Percentiles rank a stretch among this genome's conserved stretches.
phyloP scores from a whole-genome alignment of 2,329 filamentous ascomycete genomes.

The Zarea fungicola region DNA sequence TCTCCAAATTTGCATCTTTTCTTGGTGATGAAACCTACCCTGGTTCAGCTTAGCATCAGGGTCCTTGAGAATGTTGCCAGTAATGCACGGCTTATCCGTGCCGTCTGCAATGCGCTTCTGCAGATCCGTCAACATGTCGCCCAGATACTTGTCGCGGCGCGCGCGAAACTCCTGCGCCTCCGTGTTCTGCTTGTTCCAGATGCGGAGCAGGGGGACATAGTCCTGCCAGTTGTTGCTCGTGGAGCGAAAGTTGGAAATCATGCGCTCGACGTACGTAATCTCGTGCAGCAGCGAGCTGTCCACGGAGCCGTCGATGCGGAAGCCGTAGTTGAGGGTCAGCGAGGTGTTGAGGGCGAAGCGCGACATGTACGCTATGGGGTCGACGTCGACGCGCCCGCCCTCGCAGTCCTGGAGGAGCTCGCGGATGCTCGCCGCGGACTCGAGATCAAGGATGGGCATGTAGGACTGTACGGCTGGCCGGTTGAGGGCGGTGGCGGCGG shows the following conservation, averaged over 20 bases:
- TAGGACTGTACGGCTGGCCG: conserved; percentile 71
- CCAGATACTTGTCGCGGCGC: conserved; percentile 62
- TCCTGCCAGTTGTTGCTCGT: conserved; percentile 84
- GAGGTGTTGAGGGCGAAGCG: conserved; percentile 73
- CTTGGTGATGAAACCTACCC: conserved; percentile 17
- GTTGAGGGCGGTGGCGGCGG: conserved; percentile 73
- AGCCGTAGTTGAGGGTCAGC: conserved; percentile 73
- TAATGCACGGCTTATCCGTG: conserved; percentile 37
- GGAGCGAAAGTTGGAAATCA: conserved; percentile 68
- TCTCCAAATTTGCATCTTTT: not conserved
- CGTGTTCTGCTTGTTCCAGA: conserved; percentile 57
- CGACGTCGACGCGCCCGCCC: conserved; percentile 57
- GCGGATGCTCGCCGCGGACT: conserved; percentile 65
- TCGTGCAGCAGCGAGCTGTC: conserved; percentile 64
- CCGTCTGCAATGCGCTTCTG: conserved; percentile 34
- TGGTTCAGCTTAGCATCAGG: conserved; percentile 38
- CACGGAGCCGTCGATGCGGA: conserved; percentile 66
- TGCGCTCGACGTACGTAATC: conserved; percentile 70
- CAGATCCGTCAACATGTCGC: conserved; percentile 59
- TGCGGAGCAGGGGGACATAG: conserved; percentile 69
- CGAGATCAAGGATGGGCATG: conserved; percentile 77
- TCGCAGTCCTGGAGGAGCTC: conserved; percentile 63
- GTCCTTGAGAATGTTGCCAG: conserved; percentile 50
- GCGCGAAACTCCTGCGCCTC: conserved; percentile 60
- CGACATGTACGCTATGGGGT: conserved; percentile 69